Conservation (phyloP, 2,329 filamentous ascomycete species). For the Aspergillus spinulosporus region DNA sequence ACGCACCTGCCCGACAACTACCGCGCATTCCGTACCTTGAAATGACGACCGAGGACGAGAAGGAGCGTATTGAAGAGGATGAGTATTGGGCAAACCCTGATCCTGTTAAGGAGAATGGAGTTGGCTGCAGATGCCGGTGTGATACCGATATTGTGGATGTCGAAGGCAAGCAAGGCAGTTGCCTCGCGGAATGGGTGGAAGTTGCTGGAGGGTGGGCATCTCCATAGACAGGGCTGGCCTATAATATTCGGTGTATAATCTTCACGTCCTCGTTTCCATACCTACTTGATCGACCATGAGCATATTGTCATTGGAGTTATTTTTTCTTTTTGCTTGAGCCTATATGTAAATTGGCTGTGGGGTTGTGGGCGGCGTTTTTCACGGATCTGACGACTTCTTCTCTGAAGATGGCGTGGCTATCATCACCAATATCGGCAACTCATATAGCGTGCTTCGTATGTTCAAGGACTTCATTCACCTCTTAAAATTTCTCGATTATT, state of each 20-base stretch:
- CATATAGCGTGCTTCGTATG: slow-evolving; percentile 41
- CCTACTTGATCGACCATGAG: slow-evolving; percentile 35
- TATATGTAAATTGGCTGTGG: slow-evolving; percentile 34
- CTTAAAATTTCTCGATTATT: neutral
- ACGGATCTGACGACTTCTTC: slow-evolving; percentile 39
- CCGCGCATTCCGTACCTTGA: slow-evolving; percentile 78
- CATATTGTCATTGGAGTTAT: slow-evolving; percentile 36
- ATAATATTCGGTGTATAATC: slow-evolving; percentile 34
- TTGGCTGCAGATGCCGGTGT: slow-evolving; percentile 93
- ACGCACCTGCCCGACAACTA: slow-evolving; percentile 85
- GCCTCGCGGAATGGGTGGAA: slow-evolving; percentile 93
- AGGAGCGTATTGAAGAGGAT: slow-evolving; percentile 85
- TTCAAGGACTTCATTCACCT: slow-evolving; percentile 28
- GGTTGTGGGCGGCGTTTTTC: slow-evolving; percentile 39
- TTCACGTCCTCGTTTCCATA: slow-evolving; percentile 30
- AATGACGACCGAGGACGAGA: slow-evolving; percentile 75
- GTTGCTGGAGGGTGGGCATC: slow-evolving; percentile 90
- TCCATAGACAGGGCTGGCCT: slow-evolving; percentile 42
- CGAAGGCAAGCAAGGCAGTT: slow-evolving; percentile 95
- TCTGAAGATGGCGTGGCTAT: slow-evolving; percentile 37
- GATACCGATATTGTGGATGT: slow-evolving; percentile 98
- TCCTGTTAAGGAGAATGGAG: slow-evolving; percentile 86
- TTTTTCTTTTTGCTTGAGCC: slow-evolving; percentile 30
- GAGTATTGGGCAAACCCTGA: slow-evolving; percentile 94
- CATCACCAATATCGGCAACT: slow-evolving; percentile 39